Base-by-base conservation (phyloP, 1,284 basidiomycete genomes). In the Ceratorhiza oryzae-sativae region DNA sequence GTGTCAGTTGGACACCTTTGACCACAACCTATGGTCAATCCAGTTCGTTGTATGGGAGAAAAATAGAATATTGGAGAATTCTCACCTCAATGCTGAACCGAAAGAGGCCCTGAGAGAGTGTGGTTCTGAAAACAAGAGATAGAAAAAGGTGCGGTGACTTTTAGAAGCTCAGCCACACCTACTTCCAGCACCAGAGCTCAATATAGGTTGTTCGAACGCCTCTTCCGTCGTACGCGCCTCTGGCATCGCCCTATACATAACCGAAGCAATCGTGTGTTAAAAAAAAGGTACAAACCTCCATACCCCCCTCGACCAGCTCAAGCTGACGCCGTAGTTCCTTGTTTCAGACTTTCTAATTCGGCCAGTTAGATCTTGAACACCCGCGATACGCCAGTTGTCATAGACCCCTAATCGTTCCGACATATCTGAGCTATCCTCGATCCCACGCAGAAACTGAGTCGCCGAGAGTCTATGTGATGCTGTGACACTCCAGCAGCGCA, bases 151-250 rank as follows among this genome's bases (percentile, higher is more conserved):
- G 5, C 27, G 15, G 6, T 15, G 23, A 42, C 13, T 12, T 23
- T 4, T 13, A 25, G 4, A 13, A 23, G 3, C 18, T 41, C 55
- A n/a, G 13, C 20, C 12, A 36, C 10, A 51, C 68, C 18, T 32
- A 71, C 68, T 48, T 59, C 68, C 68, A 51, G 55, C 68, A 51
- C 55, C 68, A 71, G 1, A 71, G 32, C 20, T 59, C 59, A 34
- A 71, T 51, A 27, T 60, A 56, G 8, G 45, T 34, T 25, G 42
- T 59, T 48, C 20, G 46, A 25, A 36, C 30, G 8, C 42, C 30
- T 20, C 42, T 48, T 39, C 63, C 39, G 18, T 41, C 51, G 27
- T 68, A 68, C n/a, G 41, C 42, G 12, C 68, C 42, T 39, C 67
- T 58, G n/a, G 3, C 27, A 51, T 4, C 23, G n/a, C 15, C 23